Evolutionary conservation across 106 monocot species (phyloP), one percentile per base, ranked within the genome.

Genomic region (Cymbidium sinense): DNA sequence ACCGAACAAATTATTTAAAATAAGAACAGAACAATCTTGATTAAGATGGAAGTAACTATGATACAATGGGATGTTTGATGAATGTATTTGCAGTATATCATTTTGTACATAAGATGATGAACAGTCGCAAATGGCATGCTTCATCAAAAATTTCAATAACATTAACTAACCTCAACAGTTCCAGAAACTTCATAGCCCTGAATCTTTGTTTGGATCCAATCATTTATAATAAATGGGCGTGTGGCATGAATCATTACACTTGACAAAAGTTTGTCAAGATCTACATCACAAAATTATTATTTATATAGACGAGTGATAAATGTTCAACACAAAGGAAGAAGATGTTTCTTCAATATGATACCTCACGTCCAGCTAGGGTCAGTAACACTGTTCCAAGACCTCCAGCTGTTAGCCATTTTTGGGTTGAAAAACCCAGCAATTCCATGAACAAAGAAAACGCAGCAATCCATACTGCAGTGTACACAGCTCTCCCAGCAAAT

Each of bases 331-430:
- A 47, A 44, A 47, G 9, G 25, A 43, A 27, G 74, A 74, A 3
- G 27, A 28, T 44, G 44, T 9, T 23, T 20, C 21, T 44, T 9
- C 44, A 47, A 74, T 47, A 27, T 21, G 44, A 74, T 86, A 99
- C 99, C 99, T 99, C 99, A 76, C 99, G 95, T 75, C 99, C 99
- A 85, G 99, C 95, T 80, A 99, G 89, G 17, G 99, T 99, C 77
- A 99, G 76, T 64, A 99, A 65, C 18, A 99, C 99, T 34, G 99
- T 99, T 77, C 99, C 99, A 70, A 99, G 86, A 67, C 99, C 99
- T 80, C 99, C 99, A 85, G 99, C 99, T 75, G 99, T 99, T 17
- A 99, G 70, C 95, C 95, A 95, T 75, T 87, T 99, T 81, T 99
- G 95, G 47, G 99, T 99, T 36, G 92, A 90, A 84, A 95, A 95